Base-by-base conservation (phyloP, 2,329 filamentous ascomycete species). In the Cadophora luteo-olivacea region DNA sequence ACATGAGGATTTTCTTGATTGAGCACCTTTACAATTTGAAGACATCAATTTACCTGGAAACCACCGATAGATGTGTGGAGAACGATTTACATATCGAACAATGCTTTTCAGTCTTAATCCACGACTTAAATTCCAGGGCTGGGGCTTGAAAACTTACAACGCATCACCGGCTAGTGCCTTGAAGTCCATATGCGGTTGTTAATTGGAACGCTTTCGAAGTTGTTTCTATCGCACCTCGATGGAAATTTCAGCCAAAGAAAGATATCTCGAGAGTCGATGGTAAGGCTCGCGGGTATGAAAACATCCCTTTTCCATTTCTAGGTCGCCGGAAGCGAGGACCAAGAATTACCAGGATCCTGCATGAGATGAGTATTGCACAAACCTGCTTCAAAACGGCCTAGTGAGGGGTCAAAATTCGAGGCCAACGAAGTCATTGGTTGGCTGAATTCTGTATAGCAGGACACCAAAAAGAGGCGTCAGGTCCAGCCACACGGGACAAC, bases 401-500 rank as follows among this genome's bases (percentile, higher is more conserved):
- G 32, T 33, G 32, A 57, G 19, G 54, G 54, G 32, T 16, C 3
- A n/a, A 1, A 4, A 45, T 1, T 57, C 14, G 36, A 33, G 7
- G 5, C 11, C 16, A 19, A 12, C 2, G 8, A 33, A 16, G 1
- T 36, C 29, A 57, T 57, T 36, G 32, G 54, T 22, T 36, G 16
- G 5, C 12, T n/a, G 25, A 36, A 11, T 33, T 33, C 16, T 29
- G 29, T 16, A 57, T 22, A 14, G 16, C 32, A 25, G 19, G 29
- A 14, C 29, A 22, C 29, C 12, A 14, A 54, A 55, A 57, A 57
- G 54, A 57, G 54, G 54, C 54, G 54, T 57, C 29, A 7, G 36
- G 54, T 57, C 54, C 54, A 57, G 54, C 54, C 54, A 57, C 54
- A 38, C 29, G 29, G 19, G 25, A 57, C 9, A 36, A 7, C 19